These are phyloP conservation scores for Orychophragmus violaceus DNA, from an alignment of 345 rosid species.

Conservation along the genomic window DNA sequence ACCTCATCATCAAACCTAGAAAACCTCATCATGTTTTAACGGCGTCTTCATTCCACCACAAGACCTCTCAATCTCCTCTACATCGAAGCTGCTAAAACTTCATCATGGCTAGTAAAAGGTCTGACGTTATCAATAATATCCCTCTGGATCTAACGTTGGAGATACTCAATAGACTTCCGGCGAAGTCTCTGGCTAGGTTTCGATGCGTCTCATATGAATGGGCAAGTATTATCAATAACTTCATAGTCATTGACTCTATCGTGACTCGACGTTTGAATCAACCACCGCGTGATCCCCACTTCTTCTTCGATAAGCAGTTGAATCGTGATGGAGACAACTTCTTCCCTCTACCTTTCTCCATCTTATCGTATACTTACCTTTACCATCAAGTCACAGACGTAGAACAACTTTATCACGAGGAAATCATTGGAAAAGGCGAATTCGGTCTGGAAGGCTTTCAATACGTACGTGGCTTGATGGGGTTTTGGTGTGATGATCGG, in stretches of 20 bases:
- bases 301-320: neutral
- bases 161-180: neutral
- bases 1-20: too few species aligned
- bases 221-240: neutral
- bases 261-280: neutral
- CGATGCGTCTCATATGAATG: neutral
- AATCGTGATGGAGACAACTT: too few species aligned
- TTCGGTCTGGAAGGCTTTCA: neutral
- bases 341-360: neutral
- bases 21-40: too few species aligned
- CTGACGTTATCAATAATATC: neutral
- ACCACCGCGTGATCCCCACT: neutral
- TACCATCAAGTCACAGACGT: neutral
- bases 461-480: neutral
- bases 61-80: neutral
- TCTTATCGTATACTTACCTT: neutral
- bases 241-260: neutral
- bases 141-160: neutral
- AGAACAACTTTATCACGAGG: neutral
- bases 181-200: neutral
- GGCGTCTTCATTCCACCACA: too few species aligned
- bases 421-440: neutral
- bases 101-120: neutral
- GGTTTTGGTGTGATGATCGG: neutral
- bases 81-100: neutral